Evolutionary conservation across 2,329 filamentous ascomycete genomes (phyloP).

Genomic region (Sporothrix inflata): DNA sequence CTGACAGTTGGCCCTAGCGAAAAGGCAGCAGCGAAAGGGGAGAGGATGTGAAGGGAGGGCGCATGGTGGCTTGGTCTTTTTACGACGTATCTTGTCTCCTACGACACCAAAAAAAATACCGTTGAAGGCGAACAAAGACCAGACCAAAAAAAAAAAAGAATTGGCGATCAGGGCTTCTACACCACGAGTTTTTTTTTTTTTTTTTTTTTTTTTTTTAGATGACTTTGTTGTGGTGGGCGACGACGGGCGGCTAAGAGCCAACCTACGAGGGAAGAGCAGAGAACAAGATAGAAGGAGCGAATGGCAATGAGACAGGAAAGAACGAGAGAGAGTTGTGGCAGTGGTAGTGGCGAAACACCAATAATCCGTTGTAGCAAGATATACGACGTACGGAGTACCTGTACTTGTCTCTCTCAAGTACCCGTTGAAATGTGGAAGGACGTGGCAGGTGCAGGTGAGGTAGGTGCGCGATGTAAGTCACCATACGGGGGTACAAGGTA

Average conservation of each 20-base stretch:
- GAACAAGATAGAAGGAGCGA: conserved; percentile 22
- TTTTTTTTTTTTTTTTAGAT: neutral
- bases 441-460: neutral
- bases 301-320: neutral
- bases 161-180: neutral
- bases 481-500: conserved; percentile 10
- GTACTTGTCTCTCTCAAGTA: neutral
- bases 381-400: neutral
- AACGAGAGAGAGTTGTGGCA: conserved; percentile 7
- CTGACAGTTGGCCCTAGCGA: conserved; percentile 5
- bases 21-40: conserved; percentile 10
- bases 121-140: conserved; percentile 11
- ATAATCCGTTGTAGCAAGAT: neutral
- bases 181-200: neutral
- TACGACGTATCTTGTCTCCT: neutral
- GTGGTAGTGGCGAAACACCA: conserved; percentile 25
- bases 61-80: neutral
- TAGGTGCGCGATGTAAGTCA: neutral
- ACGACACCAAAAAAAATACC: neutral
- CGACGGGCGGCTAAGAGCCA: conserved; percentile 5
- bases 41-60: neutral
- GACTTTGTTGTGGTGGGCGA: neutral
- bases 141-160: neutral
- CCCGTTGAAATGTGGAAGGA: neutral
- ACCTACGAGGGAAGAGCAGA: conserved; percentile 13